Percentiles rank a stretch among this genome's conserved stretches.
phyloP scores from a whole-genome alignment of 2,329 filamentous ascomycete species.

The Cladosporium sp. region DNA sequence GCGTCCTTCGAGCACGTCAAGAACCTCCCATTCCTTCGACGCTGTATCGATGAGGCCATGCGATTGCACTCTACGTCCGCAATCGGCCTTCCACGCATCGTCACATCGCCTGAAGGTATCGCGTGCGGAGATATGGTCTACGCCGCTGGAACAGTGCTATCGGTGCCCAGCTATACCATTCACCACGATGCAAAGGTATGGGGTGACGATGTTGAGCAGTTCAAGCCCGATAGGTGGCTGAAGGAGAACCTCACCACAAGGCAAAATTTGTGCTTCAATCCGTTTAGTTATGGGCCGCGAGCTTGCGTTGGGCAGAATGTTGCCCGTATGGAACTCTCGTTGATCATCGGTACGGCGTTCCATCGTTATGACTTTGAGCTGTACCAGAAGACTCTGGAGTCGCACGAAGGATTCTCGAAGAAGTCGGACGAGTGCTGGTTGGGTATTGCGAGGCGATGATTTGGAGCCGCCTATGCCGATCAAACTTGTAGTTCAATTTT shows the following conservation, averaged over 20 bases:
- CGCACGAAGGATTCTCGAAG: slow-evolving; percentile 37
- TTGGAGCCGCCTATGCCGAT: no score
- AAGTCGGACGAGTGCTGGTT: slow-evolving; percentile 34
- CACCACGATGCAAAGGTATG: slow-evolving; percentile 43
- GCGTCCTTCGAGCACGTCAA: slow-evolving; percentile 29
- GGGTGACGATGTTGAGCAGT: slow-evolving; percentile 42
- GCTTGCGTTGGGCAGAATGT: slow-evolving; percentile 46
- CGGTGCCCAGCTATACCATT: slow-evolving; percentile 43
- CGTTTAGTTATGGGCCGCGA: slow-evolving; percentile 44
- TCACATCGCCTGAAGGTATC: slow-evolving; percentile 31
- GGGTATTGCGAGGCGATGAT: slow-evolving; percentile 26
- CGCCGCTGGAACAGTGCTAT: slow-evolving; percentile 37
- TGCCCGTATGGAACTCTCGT: slow-evolving; percentile 43
- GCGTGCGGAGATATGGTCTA: slow-evolving; percentile 28
- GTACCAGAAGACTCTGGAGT: slow-evolving; percentile 36
- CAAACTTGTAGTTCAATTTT: not conserved
- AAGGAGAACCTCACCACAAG: slow-evolving; percentile 39
- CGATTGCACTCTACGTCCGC: slow-evolving; percentile 36
- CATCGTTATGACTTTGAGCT: slow-evolving; percentile 38
- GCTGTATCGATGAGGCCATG: slow-evolving; percentile 36
- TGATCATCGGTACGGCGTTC: slow-evolving; percentile 42
- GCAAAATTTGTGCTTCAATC: slow-evolving; percentile 42
- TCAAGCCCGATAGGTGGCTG: slow-evolving; percentile 40
- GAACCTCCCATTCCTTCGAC: slow-evolving; percentile 32
- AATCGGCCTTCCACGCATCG: slow-evolving; percentile 27